Base-by-base conservation (phyloP, 2,329 filamentous ascomycete species). In the Aspergillus bombycis region DNA sequence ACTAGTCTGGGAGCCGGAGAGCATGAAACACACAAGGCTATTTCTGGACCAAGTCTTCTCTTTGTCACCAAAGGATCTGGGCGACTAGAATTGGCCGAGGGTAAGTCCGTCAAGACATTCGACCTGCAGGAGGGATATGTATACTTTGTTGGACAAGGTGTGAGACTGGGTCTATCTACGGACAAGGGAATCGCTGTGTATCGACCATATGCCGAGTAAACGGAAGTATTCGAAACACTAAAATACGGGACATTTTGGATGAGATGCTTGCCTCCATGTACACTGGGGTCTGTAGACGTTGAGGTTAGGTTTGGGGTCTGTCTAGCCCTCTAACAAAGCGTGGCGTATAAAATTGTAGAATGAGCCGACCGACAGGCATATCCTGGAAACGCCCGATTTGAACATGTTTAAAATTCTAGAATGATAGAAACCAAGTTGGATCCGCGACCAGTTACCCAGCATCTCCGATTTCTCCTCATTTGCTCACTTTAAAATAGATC, bases 81-180 rank as follows among this genome's bases (percentile, higher is more conserved):
- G 1, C 80, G 74, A 28, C 78, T 91, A 81, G 81, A 79, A 62
- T 84, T 82, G 0, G 81, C 85, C 4, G 85, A 83, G 0, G 56
- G 66, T n/a, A 80, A 55, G 14, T 38, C 52, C 10, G 52, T 55
- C n/a, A 55, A 83, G 69, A 80, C 79, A 19, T 79, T 85, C 62
- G 79, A 85, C 34, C 63, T 91, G 53, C 83, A 82, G 30, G 86
- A 88, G 72, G 90, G 90, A 0, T 86, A 81, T 67, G 85, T 91
- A 12, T 92, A 83, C 71, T 92, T 89, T 73, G 78, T 92, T n/a
- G 88, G 85, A 1, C 85, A 86, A 3, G 86, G 85, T 0, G 77
- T 82, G 4, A 80, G 83, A 61, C 64, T 86, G 14, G 78, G 83
- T 52, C 79, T 85, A 54, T 74, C 75, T 58, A 80, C 82, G 23